Evolutionary conservation across 2,329 filamentous ascomycete genomes (phyloP), one percentile per base, ranked within the genome.

Genomic region (Colletotrichum viniferum): DNA sequence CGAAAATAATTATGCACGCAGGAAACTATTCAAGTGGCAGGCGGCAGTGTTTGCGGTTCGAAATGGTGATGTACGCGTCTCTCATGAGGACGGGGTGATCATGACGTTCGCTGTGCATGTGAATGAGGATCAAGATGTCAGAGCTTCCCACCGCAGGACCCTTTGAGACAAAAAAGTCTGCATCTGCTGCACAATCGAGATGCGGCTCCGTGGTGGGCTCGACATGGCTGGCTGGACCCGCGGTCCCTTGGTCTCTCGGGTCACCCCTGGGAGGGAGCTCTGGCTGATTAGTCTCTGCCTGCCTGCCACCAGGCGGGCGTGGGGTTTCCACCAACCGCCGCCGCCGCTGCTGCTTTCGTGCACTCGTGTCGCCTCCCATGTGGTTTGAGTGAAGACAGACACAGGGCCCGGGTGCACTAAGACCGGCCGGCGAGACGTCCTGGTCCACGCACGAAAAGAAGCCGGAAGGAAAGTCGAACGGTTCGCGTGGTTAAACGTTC

Each of bases 361-460:
- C n/a, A 52, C 43, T 21, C 43, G 43, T 52, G 43, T 52, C 43
- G 43, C 43, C 43, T 21, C 43, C n/a, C 43, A 52, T 52, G 43
- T 52, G 43, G n/a, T 52, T 52, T 56, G 43, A 36, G 48, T 21
- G 30, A 67, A 67, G 43, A 18, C 18, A 32, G 24, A 58, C 55
- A 28, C 21, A 30, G n/a, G 21, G 24, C 13, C 43, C 43, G 43
- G 43, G 12, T 24, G 43, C 43, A 52, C 43, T 13, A 52, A 52
- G 21, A 13, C 69, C 48, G 34, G 34, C 58, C 32, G 34, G 58
- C 28, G 34, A 69, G 64, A 26, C 32, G 38, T 60, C 63, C 43
- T 52, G 26, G 60, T 76, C 71, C 65, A 75, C 71, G 43, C 28
- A 76, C 74, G 74, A 76, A 76, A 76, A 76, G 71, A 74, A 76